Evolutionary conservation across 768 basidiomycete genomes (phyloP).

Genomic region (Tephrocybe sp.): DNA sequence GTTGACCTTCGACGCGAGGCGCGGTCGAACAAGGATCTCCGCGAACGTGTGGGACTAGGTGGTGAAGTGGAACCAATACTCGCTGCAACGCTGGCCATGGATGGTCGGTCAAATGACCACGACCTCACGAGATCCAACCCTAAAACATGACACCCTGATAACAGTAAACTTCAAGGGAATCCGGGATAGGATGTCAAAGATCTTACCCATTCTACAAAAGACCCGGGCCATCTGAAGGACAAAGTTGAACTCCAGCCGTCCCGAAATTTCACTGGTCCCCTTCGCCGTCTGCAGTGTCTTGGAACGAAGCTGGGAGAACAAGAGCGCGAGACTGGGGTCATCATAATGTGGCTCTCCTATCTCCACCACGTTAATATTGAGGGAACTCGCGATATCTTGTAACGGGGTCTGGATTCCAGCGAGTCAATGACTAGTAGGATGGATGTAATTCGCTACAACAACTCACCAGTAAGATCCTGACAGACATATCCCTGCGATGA

Average conservation of each 20-base stretch:
- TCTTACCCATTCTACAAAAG: constrained; percentile 91
- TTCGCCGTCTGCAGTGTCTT: constrained; percentile 93
- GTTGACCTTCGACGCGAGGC: constrained; percentile 63
- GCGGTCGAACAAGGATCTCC: constrained; percentile 49
- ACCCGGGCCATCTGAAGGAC: constrained; percentile 93
- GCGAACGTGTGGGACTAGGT: constrained; percentile 43
- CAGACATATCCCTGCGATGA: constrained; percentile 83
- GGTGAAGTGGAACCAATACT: constrained; percentile 30
- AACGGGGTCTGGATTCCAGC: constrained; percentile 62
- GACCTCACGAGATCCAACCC: constrained; percentile 86
- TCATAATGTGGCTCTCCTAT: constrained; percentile 90
- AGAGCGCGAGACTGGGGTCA: constrained; percentile 87
- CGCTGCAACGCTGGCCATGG: constrained; percentile 30
- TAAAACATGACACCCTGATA: constrained; percentile 85
- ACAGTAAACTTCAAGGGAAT: background rate
- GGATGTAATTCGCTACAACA: background rate
- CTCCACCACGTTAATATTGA: constrained; percentile 54
- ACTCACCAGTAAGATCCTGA: constrained; percentile 85
- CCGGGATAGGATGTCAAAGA: background rate
- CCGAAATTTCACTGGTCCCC: constrained; percentile 90
- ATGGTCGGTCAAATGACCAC: constrained; percentile 90
- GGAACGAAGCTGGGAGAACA: constrained; percentile 87
- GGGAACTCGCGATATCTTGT: constrained; percentile 63
- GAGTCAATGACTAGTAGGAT: background rate
- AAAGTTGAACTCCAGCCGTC: constrained; percentile 90